Evolutionary conservation across 106 monocot species (phyloP).

Genomic region (Allium cepa): DNA sequence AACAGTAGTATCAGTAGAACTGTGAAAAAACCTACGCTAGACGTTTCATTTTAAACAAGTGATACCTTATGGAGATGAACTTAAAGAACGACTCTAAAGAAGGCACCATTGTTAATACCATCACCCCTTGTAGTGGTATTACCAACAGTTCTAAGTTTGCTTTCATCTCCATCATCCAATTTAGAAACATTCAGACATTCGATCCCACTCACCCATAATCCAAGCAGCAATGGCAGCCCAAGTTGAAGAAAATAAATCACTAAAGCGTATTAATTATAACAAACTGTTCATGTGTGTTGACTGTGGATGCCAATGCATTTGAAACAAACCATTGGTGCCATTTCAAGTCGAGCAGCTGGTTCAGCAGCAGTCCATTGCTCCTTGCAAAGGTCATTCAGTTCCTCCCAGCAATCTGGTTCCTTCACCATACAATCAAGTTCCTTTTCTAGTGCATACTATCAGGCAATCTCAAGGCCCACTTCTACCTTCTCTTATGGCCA

Average conservation of each 20-base stretch:
- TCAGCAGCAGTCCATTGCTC: conserved; percentile 95
- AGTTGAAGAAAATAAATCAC: background rate
- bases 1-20: background rate
- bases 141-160: conserved; percentile 58
- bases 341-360: conserved; percentile 77
- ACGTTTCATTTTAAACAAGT: background rate
- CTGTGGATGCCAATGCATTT: no score
- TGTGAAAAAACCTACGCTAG: background rate
- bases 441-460: no score
- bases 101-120: conserved; percentile 96
- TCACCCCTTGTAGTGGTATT: conserved; percentile 77
- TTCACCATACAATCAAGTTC: no score
- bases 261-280: no score
- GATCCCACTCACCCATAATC: conserved; percentile 99
- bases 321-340: conserved; percentile 84
- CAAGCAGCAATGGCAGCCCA: conserved; percentile 96
- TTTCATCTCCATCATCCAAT: conserved; percentile 94
- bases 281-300: no score
- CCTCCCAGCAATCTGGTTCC: conserved; percentile 50
- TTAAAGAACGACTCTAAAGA: conserved; percentile 87
- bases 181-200: conserved; percentile 94
- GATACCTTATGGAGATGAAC: conserved; percentile 73
- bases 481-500: no score
- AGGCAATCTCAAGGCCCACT: no score
- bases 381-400: conserved; percentile 77